These are phyloP conservation scores for Fragosphaeria purpurea DNA, from an alignment of 2,329 filamentous ascomycete genomes.

Conservation along the genomic window DNA sequence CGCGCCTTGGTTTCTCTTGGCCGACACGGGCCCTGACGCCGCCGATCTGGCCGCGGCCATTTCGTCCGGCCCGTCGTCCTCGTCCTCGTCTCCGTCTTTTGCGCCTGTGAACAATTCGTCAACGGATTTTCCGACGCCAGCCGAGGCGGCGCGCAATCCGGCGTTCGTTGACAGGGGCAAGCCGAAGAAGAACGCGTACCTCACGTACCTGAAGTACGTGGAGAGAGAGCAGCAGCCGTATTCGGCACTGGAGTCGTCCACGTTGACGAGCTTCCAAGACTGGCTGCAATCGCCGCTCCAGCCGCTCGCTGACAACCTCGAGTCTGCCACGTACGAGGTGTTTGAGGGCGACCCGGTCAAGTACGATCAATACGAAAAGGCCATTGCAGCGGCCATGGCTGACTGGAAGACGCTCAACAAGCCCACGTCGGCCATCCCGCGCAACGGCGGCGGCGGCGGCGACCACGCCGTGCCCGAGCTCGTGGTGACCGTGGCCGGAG, in stretches of 20 bases:
- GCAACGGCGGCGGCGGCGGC: slow-evolving; percentile 35
- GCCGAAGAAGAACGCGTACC: slow-evolving; percentile 32
- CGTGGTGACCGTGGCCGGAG: slow-evolving; percentile 84
- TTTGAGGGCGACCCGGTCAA: slow-evolving; percentile 98
- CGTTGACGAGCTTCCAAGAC: slow-evolving; percentile 63
- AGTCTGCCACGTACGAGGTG: slow-evolving; percentile 95
- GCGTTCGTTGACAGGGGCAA: slow-evolving; percentile 34
- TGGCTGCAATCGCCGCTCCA: slow-evolving; percentile 93
- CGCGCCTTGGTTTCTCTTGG: slow-evolving; percentile 53
- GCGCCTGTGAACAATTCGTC: background rate
- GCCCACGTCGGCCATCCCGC: slow-evolving; percentile 56
- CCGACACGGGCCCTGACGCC: slow-evolving; percentile 43
- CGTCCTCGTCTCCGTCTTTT: background rate
- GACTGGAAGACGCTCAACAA: slow-evolving; percentile 69
- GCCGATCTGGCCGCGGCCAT: slow-evolving; percentile 21
- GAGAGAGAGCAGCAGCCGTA: slow-evolving; percentile 68
- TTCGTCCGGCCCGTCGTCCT: background rate
- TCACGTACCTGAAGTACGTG: slow-evolving; percentile 75
- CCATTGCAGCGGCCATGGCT: slow-evolving; percentile 66
- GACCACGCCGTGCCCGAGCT: slow-evolving; percentile 28
- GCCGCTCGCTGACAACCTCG: slow-evolving; percentile 88
- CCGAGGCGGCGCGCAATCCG: slow-evolving; percentile 46
- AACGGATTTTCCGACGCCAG: slow-evolving; percentile 56
- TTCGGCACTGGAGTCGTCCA: slow-evolving; percentile 38
- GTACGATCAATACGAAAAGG: slow-evolving; percentile 88